Evolutionary conservation across 345 rosid genomes (phyloP), one percentile per base, ranked within the genome.

Genomic region (Eucalyptus decipiens): DNA sequence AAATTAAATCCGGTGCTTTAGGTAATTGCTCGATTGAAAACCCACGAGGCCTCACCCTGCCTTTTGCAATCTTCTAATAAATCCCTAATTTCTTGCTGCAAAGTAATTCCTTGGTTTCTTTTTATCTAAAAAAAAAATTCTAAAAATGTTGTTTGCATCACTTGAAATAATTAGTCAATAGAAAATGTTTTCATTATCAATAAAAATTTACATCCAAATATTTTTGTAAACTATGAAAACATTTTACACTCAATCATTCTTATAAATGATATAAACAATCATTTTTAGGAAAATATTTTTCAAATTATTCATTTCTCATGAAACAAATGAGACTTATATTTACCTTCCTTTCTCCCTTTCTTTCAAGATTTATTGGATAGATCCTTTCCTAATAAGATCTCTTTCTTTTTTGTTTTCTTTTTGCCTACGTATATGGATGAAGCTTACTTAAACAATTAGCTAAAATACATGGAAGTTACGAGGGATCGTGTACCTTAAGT

Each of bases 221-320:
- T 56, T 24, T 24, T 56, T 24, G 62, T 56, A 24, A 56, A 23
- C 30, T 56, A 56, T 24, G 3, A 54, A 54, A 54, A 54, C 23
- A 54, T 54, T 54, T 56, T 56, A 56, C 28, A 1, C 28, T 24
- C 6, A 56, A 24, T 9, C 62, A 56, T 56, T 56, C 62, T 56
- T 56, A 24, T 56, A 56, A 9, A 0, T 0, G 13, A 56, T 24
- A 56, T 56, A 56, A 9, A 0, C 0, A 24, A 56, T 56, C 6
- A 56, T 56, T 9, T 54, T 54, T 1, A 54, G 12, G 0, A 54
- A 54, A 54, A 21, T 54, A 54, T 54, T 54, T 21, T 54, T 56
- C 3, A 21, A 56, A 56, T 56, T 56, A 56, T 23, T 56, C 6
- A 24, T 56, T 56, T 56, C 28, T 24, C 62, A 21, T 1, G 3